Conservation (phyloP, 73 alveolate species). For the Paramecium octaurelia region DNA sequence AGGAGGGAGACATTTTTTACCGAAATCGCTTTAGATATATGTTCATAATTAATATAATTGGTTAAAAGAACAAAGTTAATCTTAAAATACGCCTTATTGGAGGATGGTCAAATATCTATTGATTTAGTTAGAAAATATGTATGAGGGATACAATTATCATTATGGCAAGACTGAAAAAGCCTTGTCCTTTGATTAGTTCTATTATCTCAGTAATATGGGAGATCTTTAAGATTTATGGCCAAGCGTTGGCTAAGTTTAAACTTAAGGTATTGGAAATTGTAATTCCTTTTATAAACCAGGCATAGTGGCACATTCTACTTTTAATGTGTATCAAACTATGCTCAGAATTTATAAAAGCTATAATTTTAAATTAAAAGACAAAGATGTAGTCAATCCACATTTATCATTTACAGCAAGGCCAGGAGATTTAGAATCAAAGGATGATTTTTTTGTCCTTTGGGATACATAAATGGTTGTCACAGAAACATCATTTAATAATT, state of each 20-base stretch:
- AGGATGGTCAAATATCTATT: constrained; percentile 3
- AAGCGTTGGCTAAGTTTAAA: background rate
- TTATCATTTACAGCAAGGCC: constrained; percentile 51
- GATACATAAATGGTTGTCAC: constrained; percentile 16
- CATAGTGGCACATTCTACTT: constrained; percentile 46
- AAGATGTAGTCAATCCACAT: background rate
- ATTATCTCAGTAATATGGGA: constrained; percentile 55
- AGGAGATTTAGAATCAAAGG: constrained; percentile 52
- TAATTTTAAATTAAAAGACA: constrained; percentile 4
- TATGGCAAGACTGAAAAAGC: background rate
- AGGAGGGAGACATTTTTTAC: constrained; percentile 12
- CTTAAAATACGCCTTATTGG: constrained; percentile 17
- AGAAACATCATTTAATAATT: constrained; percentile 48
- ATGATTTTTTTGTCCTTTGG: constrained; percentile 42
- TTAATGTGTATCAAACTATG: constrained; percentile 33
- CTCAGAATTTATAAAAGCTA: constrained; percentile 49
- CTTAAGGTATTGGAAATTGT: background rate
- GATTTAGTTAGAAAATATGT: constrained; percentile 36
- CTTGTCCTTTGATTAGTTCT: constrained; percentile 42
- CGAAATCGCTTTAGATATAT: background rate
- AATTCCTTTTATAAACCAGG: background rate
- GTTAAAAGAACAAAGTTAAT: background rate
- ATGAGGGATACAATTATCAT: constrained; percentile 35
- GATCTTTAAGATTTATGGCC: constrained; percentile 40
- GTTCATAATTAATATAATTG: constrained; percentile 13